Percentiles rank a stretch among this genome's conserved stretches.
Evolutionary conservation across 2,329 filamentous ascomycete genomes (phyloP).

Genomic region (Pseudocercospora cruenta): DNA sequence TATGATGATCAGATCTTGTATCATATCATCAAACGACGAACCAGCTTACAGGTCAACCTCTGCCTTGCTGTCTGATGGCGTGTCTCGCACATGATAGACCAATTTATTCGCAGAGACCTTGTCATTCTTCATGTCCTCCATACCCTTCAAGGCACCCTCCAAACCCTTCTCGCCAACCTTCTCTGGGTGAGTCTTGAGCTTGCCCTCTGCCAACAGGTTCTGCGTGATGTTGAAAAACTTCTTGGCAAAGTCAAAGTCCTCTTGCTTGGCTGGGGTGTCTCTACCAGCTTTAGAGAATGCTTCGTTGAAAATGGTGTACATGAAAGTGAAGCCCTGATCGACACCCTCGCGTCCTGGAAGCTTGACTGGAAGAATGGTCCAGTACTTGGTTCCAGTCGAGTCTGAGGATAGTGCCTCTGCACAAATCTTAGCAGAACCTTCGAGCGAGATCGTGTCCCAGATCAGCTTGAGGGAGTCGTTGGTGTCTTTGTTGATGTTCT

Average conservation of each 20-base stretch:
- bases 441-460: constrained; percentile 33
- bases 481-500: constrained; percentile 46
- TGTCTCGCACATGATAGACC: constrained; percentile 45
- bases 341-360: constrained; percentile 28
- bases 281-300: constrained; percentile 27
- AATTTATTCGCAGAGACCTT: constrained; percentile 54
- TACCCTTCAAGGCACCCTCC: constrained; percentile 48
- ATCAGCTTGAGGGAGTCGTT: constrained; percentile 30
- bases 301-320: constrained; percentile 36
- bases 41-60: constrained; percentile 27
- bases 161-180: constrained; percentile 49
- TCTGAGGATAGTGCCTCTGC: constrained; percentile 31
- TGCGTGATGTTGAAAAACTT: constrained; percentile 47
- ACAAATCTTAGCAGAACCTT: constrained; percentile 30
- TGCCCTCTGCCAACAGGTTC: constrained; percentile 47
- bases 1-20: not conserved
- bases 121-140: constrained; percentile 48
- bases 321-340: constrained; percentile 28
- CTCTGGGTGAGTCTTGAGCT: constrained; percentile 49
- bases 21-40: not conserved
- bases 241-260: constrained; percentile 49
- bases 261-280: constrained; percentile 27
- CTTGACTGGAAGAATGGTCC: constrained; percentile 30
- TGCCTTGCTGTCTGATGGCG: constrained; percentile 26
- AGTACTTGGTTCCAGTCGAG: constrained; percentile 27